Conservation (phyloP, 176 grass and related monocot genomes). For the Carex scoparia region DNA sequence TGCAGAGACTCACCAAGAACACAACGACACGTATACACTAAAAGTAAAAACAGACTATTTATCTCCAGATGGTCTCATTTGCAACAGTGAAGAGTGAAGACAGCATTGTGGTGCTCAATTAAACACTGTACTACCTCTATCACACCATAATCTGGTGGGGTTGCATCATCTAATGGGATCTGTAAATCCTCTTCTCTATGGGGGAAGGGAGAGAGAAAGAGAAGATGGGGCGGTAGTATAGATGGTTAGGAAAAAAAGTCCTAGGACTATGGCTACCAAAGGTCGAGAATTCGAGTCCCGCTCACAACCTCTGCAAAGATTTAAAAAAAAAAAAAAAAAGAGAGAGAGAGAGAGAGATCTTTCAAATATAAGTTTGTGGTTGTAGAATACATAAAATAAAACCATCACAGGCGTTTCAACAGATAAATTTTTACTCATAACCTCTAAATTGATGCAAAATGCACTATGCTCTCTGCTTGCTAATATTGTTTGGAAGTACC, state of each 20-base stretch:
- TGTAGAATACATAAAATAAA: not conserved
- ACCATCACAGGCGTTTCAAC: not conserved
- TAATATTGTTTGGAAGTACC: not conserved
- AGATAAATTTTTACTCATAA: not conserved
- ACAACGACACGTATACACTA: constrained; percentile 6
- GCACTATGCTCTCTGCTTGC: not conserved
- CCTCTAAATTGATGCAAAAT: not conserved
- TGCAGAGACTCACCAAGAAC: not conserved
- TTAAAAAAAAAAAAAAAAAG: not conserved
- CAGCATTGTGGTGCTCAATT: constrained; percentile 87
- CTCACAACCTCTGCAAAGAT: too few species aligned
- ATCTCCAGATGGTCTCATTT: constrained; percentile 79
- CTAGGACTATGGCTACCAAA: too few species aligned
- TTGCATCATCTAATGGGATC: constrained; percentile 79
- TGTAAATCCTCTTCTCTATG: constrained; percentile 79
- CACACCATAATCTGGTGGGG: constrained; percentile 70
- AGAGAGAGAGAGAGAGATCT: not conserved
- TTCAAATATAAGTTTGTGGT: not conserved
- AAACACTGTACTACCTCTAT: constrained; percentile 94
- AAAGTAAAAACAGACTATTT: constrained; percentile 6
- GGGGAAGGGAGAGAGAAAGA: not conserved
- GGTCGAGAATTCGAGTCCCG: too few species aligned
- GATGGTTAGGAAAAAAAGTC: too few species aligned
- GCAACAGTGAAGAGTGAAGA: constrained; percentile 93
- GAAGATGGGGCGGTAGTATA: too few species aligned